Conservation (phyloP, 768 basidiomycete genomes). For the Boletellus emodensis region DNA sequence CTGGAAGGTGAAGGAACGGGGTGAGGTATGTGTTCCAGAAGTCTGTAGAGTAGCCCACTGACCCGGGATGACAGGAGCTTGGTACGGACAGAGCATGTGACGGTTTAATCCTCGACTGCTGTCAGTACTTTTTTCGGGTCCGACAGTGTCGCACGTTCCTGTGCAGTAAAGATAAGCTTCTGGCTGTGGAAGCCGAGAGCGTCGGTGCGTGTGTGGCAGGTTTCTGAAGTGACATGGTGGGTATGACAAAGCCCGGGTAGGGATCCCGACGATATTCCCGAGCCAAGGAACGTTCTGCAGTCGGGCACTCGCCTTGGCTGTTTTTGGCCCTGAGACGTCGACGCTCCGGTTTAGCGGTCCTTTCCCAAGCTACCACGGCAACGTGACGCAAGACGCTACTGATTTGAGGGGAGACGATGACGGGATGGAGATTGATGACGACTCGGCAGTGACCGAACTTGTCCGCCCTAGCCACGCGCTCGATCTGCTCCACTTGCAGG, state of each 20-base stretch:
- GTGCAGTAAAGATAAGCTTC: slow-evolving; percentile 66
- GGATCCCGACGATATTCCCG: slow-evolving; percentile 26
- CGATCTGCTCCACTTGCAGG: slow-evolving; percentile 62
- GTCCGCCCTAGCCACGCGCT: slow-evolving; percentile 52
- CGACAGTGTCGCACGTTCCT: slow-evolving; percentile 49
- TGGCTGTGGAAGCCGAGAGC: slow-evolving; percentile 51
- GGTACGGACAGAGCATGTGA: slow-evolving; percentile 53
- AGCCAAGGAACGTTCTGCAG: slow-evolving; percentile 42
- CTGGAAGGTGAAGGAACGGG: slow-evolving; percentile 51
- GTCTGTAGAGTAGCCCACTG: background rate
- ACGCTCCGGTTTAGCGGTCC: slow-evolving; percentile 39
- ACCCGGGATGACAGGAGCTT: slow-evolving; percentile 14
- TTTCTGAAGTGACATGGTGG: background rate
- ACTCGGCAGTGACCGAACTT: slow-evolving; percentile 30
- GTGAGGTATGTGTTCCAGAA: slow-evolving; percentile 35
- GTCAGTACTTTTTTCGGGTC: slow-evolving; percentile 48
- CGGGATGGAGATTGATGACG: slow-evolving; percentile 64
- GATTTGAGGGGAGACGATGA: slow-evolving; percentile 34
- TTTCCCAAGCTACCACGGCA: slow-evolving; percentile 36
- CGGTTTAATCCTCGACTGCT: slow-evolving; percentile 71
- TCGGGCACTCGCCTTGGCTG: slow-evolving; percentile 44
- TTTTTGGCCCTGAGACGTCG: slow-evolving; percentile 42
- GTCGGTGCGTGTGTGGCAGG: slow-evolving; percentile 33
- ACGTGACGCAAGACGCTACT: slow-evolving; percentile 13
- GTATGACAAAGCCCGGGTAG: slow-evolving; percentile 16